Evolutionary conservation across 2,329 filamentous ascomycete genomes (phyloP), one percentile per base, ranked within the genome.

Genomic region (Pyrenophora tritici-repentis): DNA sequence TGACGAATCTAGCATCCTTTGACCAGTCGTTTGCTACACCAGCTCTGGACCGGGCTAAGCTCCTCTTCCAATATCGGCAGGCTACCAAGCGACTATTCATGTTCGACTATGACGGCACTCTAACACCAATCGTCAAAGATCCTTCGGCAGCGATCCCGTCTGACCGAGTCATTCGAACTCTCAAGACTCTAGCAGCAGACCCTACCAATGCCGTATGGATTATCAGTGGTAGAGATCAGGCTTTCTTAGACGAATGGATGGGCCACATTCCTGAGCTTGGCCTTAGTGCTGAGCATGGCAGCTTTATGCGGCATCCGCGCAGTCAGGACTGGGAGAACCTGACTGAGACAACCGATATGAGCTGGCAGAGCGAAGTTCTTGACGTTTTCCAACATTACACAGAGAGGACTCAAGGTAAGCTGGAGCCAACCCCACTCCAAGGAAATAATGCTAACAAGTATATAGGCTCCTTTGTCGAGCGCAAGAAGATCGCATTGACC

Each of bases 71-170:
- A 53, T 97, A 97, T 74, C 84, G 86, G 53, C 78, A 82, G 33
- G 86, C 91, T 3, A 83, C 83, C 56, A 90, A 89, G 75, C 86
- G 94, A 9, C 80, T 99, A 3, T 96, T 97, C 79, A 93, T 99
- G 90, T 97, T 97, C 70, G 94, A 99, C 76, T 99, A 99, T 67
- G 94, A 99, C 71, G 94, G 94, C 40, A 99, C 94, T 0, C 82
- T 99, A 47, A 97, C 94, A 3, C 82, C 92, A 0, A 97, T 99
- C 64, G 94, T 97, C 47, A 88, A 89, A 62, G 91, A 97, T 67
- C 94, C 94, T 1, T 87, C 88, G 60, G 87, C 91, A 4, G 94
- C 94, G 3, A 86, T 97, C 33, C 94, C 94, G 0, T 93, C 92
- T 0, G 87, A 91, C 62, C 85, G 87, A 17, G 84, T 97, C 17